Evolutionary conservation across 2,329 filamentous ascomycete genomes (phyloP), one percentile per base, ranked within the genome.

Genomic region (Passalora sequoiae): DNA sequence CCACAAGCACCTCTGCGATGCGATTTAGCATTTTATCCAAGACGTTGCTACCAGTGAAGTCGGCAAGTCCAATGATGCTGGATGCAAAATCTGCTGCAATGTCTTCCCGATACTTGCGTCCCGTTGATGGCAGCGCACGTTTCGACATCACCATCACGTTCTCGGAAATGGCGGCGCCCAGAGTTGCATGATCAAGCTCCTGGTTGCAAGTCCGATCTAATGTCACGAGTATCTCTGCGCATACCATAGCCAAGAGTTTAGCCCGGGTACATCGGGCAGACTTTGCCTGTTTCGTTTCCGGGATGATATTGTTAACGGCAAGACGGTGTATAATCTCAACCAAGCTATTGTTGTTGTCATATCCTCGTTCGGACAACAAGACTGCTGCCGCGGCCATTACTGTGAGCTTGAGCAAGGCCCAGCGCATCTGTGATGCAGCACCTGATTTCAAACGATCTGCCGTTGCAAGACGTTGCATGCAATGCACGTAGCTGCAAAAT

Each of bases 341-440:
- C 12, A 27, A 12, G 24, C 24, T 27, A 27, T 27, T 27, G n/a
- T n/a, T n/a, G n/a, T n/a, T n/a, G n/a, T n/a, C n/a, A n/a, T n/a
- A n/a, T n/a, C n/a, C n/a, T 6, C 24, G 24, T 27, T 27, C 24
- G 24, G 6, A 7, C 6, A 7, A 7, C 24, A 12, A 27, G 24
- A 6, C 12, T 27, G 24, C 6, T n/a, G 44, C 35, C n/a, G 22
- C 25, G n/a, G 39, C 44, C 44, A 47, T 47, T 13, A 38, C 35
- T 4, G 44, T 39, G 15, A 47, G 9, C 29, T 42, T 47, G 28
- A 43, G 12, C 3, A 38, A 17, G 13, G 25, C 29, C 8, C 31
- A 21, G 12, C 35, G 21, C 9, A 43, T 9, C 9, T 30, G 25
- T 5, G 30, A n/a, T 3, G 8, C 8, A 10, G 38, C 35, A 10